Conservation (phyloP, 352 stramenopile species). For the Pythium periplocum region DNA sequence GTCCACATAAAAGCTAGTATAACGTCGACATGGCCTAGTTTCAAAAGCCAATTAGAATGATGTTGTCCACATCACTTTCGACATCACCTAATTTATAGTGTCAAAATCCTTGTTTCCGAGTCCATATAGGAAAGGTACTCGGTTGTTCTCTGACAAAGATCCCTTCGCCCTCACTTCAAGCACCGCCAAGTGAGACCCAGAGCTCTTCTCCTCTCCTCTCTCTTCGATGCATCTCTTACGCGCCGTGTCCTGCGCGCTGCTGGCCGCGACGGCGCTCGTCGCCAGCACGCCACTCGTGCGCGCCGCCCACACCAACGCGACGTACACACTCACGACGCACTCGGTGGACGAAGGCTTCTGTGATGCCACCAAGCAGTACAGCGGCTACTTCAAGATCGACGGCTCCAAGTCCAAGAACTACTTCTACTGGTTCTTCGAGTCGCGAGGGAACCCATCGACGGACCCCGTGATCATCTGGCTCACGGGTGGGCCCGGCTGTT, state of each 20-base stretch:
- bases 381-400: slow-evolving; percentile 82
- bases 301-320: slow-evolving; percentile 9
- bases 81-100: too few species aligned
- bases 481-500: slow-evolving; percentile 95
- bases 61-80: too few species aligned
- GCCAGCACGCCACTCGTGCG: neutral
- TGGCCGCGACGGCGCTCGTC: slow-evolving; percentile 3
- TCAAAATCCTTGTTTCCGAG: too few species aligned
- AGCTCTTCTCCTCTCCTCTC: slow-evolving; percentile 1
- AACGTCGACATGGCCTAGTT: too few species aligned
- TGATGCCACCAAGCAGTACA: slow-evolving; percentile 71
- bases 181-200: too few species aligned
- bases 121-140: too few species aligned
- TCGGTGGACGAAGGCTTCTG: slow-evolving; percentile 59
- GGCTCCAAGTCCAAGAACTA: slow-evolving; percentile 90
- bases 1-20: too few species aligned
- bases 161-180: too few species aligned
- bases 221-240: slow-evolving; percentile 1
- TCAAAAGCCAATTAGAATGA: too few species aligned
- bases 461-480: slow-evolving; percentile 97
- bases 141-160: too few species aligned
- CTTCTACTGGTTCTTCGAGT: slow-evolving; percentile 98
- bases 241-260: slow-evolving; percentile 6
- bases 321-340: slow-evolving; percentile 47
- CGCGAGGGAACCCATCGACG: slow-evolving; percentile 58